Evolutionary conservation across 768 basidiomycete genomes (phyloP).

Genomic region (Pleurotus citrinopileatus): DNA sequence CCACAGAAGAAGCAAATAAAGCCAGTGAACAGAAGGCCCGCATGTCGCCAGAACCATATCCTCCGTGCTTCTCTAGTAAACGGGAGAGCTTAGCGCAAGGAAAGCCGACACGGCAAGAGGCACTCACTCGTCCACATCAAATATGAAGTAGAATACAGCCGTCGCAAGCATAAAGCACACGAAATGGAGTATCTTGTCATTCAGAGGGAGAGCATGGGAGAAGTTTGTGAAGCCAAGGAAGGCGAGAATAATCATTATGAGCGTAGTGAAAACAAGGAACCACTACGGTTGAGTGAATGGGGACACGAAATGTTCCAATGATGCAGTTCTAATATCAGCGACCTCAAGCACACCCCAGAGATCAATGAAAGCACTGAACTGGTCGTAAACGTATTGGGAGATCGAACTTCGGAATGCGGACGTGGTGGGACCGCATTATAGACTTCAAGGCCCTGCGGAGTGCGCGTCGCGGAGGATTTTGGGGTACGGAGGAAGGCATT

Average conservation of each 20-base stretch:
- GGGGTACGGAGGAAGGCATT: slow-evolving; percentile 9
- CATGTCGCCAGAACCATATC: slow-evolving; percentile 86
- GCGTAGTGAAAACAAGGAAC: slow-evolving; percentile 71
- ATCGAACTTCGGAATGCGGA: slow-evolving; percentile 64
- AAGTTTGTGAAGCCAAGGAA: slow-evolving; percentile 79
- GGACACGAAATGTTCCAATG: too few species aligned
- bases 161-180: slow-evolving; percentile 75
- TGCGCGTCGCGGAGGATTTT: slow-evolving; percentile 30
- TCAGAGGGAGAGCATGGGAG: slow-evolving; percentile 59
- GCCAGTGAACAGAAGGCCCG: slow-evolving; percentile 63
- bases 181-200: slow-evolving; percentile 81
- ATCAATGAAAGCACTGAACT: slow-evolving; percentile 29
- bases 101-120: not conserved
- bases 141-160: slow-evolving; percentile 81
- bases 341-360: not conserved
- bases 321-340: too few species aligned
- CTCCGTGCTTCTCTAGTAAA: slow-evolving; percentile 62
- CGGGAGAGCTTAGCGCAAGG: not conserved
- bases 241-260: slow-evolving; percentile 68
- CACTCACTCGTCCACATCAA: slow-evolving; percentile 84
- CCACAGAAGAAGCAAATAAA: slow-evolving; percentile 78
- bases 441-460: slow-evolving; percentile 46
- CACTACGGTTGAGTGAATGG: slow-evolving; percentile 52
- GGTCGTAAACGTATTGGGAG: slow-evolving; percentile 72
- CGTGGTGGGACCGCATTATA: slow-evolving; percentile 69